phyloP scores from a whole-genome alignment of 306 rosid genomes.

The Senna tora region DNA sequence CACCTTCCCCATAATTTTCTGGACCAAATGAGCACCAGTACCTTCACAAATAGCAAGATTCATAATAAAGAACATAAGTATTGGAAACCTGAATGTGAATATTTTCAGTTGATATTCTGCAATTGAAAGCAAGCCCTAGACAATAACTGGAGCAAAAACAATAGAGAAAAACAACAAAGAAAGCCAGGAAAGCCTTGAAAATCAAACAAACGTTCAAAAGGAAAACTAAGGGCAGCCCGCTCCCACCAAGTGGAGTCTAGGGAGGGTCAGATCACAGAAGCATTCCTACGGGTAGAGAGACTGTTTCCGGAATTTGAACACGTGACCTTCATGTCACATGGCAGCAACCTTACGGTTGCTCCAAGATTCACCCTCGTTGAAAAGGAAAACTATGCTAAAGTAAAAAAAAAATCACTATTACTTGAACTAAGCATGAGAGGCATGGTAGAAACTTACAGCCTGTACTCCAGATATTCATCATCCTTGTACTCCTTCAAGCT shows the following conservation, averaged over 20 bases:
- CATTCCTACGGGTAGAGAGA: no score
- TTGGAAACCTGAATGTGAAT: constrained; percentile 4
- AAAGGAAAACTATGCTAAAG: constrained; percentile 27
- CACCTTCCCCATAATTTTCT: constrained; percentile 95
- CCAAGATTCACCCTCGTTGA: no score
- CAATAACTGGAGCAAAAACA: constrained; percentile 13
- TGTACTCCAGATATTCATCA: constrained; percentile 90
- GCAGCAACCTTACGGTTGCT: no score
- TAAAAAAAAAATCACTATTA: neutral
- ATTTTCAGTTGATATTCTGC: neutral
- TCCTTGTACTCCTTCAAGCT: constrained; percentile 84
- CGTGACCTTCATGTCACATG: no score
- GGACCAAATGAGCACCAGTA: constrained; percentile 99
- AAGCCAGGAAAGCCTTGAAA: constrained; percentile 18
- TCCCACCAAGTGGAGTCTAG: no score
- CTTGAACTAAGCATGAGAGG: constrained; percentile 30
- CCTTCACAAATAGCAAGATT: constrained; percentile 49
- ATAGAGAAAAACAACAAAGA: neutral
- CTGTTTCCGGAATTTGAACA: no score
- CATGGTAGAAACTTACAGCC: constrained; percentile 64
- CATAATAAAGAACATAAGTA: constrained; percentile 29
- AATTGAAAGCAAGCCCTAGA: constrained; percentile 24
- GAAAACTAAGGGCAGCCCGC: no score
- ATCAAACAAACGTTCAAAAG: neutral
- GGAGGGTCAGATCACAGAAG: no score